phyloP scores from a whole-genome alignment of 176 grass and related monocot species.

The Luzula sylvatica region DNA sequence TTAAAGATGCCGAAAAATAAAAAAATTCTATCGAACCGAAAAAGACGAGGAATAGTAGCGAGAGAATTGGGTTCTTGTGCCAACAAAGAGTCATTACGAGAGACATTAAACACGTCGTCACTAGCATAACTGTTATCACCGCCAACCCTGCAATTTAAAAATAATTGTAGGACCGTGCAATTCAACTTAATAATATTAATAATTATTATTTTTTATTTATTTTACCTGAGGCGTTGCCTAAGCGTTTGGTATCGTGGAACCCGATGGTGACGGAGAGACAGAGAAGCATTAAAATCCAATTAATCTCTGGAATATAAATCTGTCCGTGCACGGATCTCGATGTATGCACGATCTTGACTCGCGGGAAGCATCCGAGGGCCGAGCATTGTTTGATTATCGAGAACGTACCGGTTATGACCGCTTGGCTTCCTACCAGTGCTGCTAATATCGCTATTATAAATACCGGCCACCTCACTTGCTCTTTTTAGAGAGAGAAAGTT shows the following conservation, averaged over 20 bases:
- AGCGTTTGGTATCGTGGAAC: slow-evolving; percentile 69
- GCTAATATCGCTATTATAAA: slow-evolving; percentile 72
- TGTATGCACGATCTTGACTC: slow-evolving; percentile 88
- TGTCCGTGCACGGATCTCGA: slow-evolving; percentile 72
- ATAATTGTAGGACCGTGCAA: not conserved
- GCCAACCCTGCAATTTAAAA: slow-evolving; percentile 51
- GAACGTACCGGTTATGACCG: slow-evolving; percentile 86
- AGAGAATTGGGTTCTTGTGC: slow-evolving; percentile 59
- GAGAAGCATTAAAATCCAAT: slow-evolving; percentile 87
- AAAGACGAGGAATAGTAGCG: slow-evolving; percentile 50
- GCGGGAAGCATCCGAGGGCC: slow-evolving; percentile 68
- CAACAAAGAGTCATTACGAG: slow-evolving; percentile 80
- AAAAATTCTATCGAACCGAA: slow-evolving; percentile 69
- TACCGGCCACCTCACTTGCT: slow-evolving; percentile 92
- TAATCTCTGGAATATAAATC: slow-evolving; percentile 96
- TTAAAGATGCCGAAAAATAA: slow-evolving; percentile 70
- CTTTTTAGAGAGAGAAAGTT: slow-evolving; percentile 34
- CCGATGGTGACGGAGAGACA: slow-evolving; percentile 79
- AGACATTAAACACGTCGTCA: slow-evolving; percentile 90
- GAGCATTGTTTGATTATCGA: slow-evolving; percentile 92
- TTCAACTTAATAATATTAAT: too few relatives aligned
- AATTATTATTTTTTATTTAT: too few relatives aligned
- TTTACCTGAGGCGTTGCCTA: slow-evolving; percentile 77
- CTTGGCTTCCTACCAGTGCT: slow-evolving; percentile 75
- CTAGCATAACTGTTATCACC: slow-evolving; percentile 84